Conservation (phyloP, 345 rosid species). For the Citrus hindsii region DNA sequence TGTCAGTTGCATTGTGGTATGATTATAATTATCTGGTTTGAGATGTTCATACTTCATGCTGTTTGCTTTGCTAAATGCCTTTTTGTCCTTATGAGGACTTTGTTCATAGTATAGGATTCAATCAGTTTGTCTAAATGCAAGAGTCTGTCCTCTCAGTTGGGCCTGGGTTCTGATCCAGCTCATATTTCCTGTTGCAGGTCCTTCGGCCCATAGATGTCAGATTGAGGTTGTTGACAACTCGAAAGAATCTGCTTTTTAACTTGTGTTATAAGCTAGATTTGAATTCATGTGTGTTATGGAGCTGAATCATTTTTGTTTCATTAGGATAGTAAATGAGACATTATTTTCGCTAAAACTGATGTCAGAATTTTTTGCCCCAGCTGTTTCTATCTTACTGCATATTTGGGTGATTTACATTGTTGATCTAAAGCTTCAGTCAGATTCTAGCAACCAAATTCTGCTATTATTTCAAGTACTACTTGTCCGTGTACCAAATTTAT, state of each 20-base stretch:
- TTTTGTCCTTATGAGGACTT: too few species aligned
- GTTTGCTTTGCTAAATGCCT: not conserved
- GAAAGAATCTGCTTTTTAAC: not conserved
- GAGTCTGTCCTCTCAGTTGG: not conserved
- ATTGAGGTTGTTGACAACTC: not conserved
- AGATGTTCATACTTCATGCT: not conserved
- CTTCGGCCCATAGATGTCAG: not conserved
- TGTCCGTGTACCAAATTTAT: not conserved
- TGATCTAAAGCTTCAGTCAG: not conserved
- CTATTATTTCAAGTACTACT: too few species aligned
- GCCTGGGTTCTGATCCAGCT: not conserved
- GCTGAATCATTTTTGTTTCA: constrained; percentile 4
- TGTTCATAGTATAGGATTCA: too few species aligned
- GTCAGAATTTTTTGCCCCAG: not conserved
- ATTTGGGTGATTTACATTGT: not conserved
- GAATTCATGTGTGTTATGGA: not conserved
- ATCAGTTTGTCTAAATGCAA: not conserved
- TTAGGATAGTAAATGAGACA: constrained; percentile 4
- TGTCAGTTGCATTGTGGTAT: not conserved
- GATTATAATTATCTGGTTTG: not conserved
- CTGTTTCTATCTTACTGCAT: not conserved
- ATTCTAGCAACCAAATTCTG: too few species aligned
- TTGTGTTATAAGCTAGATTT: not conserved
- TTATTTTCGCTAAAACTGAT: not conserved
- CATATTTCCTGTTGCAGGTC: not conserved